phyloP scores from a whole-genome alignment of 306 rosid species.

The Casuarina equisetifolia region DNA sequence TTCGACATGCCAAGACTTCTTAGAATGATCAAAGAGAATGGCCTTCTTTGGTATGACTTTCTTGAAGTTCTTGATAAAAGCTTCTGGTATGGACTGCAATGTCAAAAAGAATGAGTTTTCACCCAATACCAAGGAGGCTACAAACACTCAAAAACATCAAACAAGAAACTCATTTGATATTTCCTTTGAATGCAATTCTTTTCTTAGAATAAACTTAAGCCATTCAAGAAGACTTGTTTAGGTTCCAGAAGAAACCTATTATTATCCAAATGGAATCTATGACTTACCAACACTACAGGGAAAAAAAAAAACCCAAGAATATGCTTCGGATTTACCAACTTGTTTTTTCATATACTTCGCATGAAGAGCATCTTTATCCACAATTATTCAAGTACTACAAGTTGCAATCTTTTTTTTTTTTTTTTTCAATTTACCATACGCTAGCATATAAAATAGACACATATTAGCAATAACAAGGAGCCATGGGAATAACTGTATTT shows the following conservation, averaged over 20 bases:
- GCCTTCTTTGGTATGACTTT: conserved; percentile 14
- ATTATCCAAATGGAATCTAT: neutral
- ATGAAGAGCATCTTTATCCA: too few species aligned
- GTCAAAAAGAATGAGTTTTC: neutral
- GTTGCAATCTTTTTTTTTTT: too few species aligned
- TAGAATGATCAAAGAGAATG: conserved; percentile 18
- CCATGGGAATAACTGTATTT: too few species aligned
- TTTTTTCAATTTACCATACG: too few species aligned
- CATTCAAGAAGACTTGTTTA: neutral
- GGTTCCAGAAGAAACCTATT: neutral
- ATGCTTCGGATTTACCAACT: neutral
- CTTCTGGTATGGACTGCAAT: conserved; percentile 28
- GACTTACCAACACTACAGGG: neutral
- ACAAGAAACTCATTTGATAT: neutral
- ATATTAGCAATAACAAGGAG: too few species aligned
- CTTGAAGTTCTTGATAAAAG: conserved; percentile 23
- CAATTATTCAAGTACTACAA: too few species aligned
- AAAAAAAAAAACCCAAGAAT: neutral
- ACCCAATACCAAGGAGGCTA: neutral
- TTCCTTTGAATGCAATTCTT: too few species aligned
- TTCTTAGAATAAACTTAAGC: neutral
- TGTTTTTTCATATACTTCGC: too few species aligned
- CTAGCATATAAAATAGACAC: too few species aligned
- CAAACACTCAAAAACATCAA: neutral
- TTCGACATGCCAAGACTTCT: conserved; percentile 28